Base-by-base conservation (phyloP, 192 early-diverging fungal genomes). In the Bifiguratus adelaidae region DNA sequence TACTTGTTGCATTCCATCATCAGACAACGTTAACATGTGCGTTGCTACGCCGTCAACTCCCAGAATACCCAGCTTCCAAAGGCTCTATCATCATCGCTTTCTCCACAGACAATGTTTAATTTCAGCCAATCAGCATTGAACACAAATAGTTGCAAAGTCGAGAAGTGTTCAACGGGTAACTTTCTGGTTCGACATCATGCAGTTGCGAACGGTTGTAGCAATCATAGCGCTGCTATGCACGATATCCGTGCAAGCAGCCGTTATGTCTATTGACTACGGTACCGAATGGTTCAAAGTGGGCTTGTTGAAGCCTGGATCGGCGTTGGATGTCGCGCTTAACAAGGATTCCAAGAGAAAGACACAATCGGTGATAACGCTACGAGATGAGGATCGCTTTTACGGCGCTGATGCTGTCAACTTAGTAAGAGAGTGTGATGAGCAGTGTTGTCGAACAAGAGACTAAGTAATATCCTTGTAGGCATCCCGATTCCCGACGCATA, bases 241-340 rank as follows among this genome's bases (percentile, higher is more conserved):
- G n/a, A n/a, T n/a, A n/a, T n/a, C 49, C 15, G 61, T 55, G 37
- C 47, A 71, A 23, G 82, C 82, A 0, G 79, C 89, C 16, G 90
- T 97, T 15, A 83, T 99, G 52, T 86, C 90, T 9, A 91, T 99
- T 52, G 96, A 99, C 62, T 93, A 86, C 65, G 96, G 96, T 26
- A 85, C 88, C 2, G 89, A 99, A 40, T 99, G 92, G 92, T 90
- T 95, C 69, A 97, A 95, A 50, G 85, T 95, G 25, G 88, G 85
- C 7, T 63, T 99, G 23, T 86, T 95, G 48, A 92, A 91, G 50
- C 77, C 92, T 7, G 91, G 90, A 15, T 80, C 83, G 12, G 80
- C 88, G 9, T 65, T 95, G 15, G 96, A 99, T 50, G 80, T 95
- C 49, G 96, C 93, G 4, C 78, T 99, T 46, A 99, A 99, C 65